Evolutionary conservation across 1,139 yeast species (phyloP).

Genomic region (Yamadazyma epiphylla): DNA sequence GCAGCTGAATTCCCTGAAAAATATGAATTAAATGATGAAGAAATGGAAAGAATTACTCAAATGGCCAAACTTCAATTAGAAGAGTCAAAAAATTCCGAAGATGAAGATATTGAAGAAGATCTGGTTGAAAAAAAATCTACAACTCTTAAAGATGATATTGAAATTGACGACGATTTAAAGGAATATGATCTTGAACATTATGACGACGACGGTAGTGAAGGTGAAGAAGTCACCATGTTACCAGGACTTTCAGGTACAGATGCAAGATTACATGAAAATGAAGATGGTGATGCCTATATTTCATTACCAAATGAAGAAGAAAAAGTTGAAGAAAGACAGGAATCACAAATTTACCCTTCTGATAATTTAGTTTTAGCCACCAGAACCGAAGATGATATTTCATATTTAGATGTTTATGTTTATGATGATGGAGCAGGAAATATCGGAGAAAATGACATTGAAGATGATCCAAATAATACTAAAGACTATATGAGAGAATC

Average conservation of each 20-base stretch:
- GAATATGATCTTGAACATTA: slow-evolving; percentile 85
- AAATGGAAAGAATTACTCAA: slow-evolving; percentile 83
- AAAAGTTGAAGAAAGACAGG: slow-evolving; percentile 67
- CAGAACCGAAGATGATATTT: slow-evolving; percentile 93
- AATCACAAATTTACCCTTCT: slow-evolving; percentile 81
- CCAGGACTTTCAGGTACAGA: slow-evolving; percentile 62
- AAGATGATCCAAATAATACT: slow-evolving; percentile 59
- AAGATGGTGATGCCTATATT: slow-evolving; percentile 71
- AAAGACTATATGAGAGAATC: slow-evolving; percentile 68
- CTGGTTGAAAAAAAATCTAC: slow-evolving; percentile 12
- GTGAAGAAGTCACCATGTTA: slow-evolving; percentile 56
- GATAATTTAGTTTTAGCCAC: slow-evolving; percentile 89
- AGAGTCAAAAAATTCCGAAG: slow-evolving; percentile 57
- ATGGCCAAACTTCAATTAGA: slow-evolving; percentile 75
- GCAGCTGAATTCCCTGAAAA: slow-evolving; percentile 91
- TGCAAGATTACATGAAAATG: slow-evolving; percentile 48
- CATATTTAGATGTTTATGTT: slow-evolving; percentile 87
- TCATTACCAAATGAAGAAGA: slow-evolving; percentile 70
- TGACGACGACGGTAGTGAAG: slow-evolving; percentile 57
- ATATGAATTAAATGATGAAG: slow-evolving; percentile 86
- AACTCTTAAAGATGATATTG: slow-evolving; percentile 47
- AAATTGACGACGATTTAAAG: slow-evolving; percentile 77
- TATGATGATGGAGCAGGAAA: slow-evolving; percentile 94
- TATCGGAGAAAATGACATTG: slow-evolving; percentile 63
- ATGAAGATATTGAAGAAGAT: slow-evolving; percentile 33